A percentile compares a stretch with the other conserved stretches of the same genome.
These are phyloP conservation scores for Neotropicomus parvogracilis DNA, from an alignment of 1,284 basidiomycete species.

Conservation along the genomic window DNA sequence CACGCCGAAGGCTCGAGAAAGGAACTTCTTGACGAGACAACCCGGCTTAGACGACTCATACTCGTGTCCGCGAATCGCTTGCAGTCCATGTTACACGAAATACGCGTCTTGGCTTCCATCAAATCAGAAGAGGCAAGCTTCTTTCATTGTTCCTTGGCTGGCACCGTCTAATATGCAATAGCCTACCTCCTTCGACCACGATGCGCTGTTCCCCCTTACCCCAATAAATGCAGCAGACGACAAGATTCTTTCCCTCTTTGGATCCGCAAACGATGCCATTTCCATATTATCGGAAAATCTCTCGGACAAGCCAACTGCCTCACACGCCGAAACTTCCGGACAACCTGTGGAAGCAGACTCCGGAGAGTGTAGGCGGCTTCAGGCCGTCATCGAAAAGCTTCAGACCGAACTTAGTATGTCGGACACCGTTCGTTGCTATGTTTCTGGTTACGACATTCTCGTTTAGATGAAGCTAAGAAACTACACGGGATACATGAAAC, in stretches of 20 bases:
- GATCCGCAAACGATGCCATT: constrained; percentile 41
- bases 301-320: constrained; percentile 18
- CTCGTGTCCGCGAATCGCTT: constrained; percentile 69
- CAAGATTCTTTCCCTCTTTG: constrained; percentile 48
- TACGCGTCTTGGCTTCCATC: constrained; percentile 36
- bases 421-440: not conserved
- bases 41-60: constrained; percentile 64
- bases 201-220: constrained; percentile 58
- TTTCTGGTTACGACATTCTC: constrained; percentile 2
- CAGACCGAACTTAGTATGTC: constrained; percentile 56
- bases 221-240: constrained; percentile 51
- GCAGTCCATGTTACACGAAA: constrained; percentile 49
- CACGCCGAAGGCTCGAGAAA: constrained; percentile 69
- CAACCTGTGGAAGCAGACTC: constrained; percentile 12
- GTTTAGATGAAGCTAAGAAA: constrained; percentile 49
- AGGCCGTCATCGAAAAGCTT: constrained; percentile 45
- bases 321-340: constrained; percentile 1
- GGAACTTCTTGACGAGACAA: constrained; percentile 68
- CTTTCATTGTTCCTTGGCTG: constrained; percentile 1
- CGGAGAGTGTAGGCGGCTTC: constrained; percentile 46
- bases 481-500: constrained; percentile 40
- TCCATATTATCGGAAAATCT: constrained; percentile 23
- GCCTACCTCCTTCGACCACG: constrained; percentile 28
- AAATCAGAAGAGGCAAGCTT: constrained; percentile 45
- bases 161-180: constrained; percentile 19